These are phyloP conservation scores for Neurospora tetraspora DNA, from an alignment of 495 filamentous ascomycete genomes.

Conservation along the genomic window DNA sequence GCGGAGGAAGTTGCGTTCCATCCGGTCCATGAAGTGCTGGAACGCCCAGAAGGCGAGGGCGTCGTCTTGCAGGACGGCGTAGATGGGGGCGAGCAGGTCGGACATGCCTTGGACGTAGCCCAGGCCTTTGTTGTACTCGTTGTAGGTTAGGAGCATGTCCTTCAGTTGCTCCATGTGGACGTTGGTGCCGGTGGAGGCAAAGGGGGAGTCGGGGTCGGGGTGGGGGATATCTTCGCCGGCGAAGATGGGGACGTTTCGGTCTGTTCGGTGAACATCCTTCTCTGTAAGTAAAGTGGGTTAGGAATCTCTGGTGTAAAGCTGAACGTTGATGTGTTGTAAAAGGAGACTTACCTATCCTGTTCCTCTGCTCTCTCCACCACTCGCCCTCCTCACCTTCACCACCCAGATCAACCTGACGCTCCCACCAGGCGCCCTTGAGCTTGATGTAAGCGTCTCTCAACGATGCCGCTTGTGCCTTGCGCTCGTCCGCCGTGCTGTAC, in stretches of 20 bases:
- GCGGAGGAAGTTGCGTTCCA: constrained; percentile 94
- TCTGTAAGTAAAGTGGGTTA: constrained; percentile 48
- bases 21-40: constrained; percentile 90
- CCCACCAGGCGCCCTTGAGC: constrained; percentile 94
- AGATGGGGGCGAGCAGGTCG: constrained; percentile 80
- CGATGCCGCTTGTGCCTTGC: constrained; percentile 69
- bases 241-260: constrained; percentile 85
- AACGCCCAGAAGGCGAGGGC: constrained; percentile 90
- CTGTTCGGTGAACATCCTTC: constrained; percentile 96
- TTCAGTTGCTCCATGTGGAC: constrained; percentile 98
- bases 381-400: constrained; percentile 69
- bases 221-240: constrained; percentile 97
- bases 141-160: constrained; percentile 97
- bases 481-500: constrained; percentile 74
- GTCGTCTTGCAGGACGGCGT: constrained; percentile 33
- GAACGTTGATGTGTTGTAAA: not conserved
- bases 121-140: constrained; percentile 86
- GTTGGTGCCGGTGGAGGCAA: constrained; percentile 83
- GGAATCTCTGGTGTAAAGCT: not conserved
- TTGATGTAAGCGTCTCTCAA: constrained; percentile 89
- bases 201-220: constrained; percentile 92
- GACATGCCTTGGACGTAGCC: constrained; percentile 99
- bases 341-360: constrained; percentile 68
- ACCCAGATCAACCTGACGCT: constrained; percentile 73
- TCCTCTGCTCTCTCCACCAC: constrained; percentile 92